phyloP scores from a whole-genome alignment of 2,329 filamentous ascomycete species.

The Neonectria neomacrospora region DNA sequence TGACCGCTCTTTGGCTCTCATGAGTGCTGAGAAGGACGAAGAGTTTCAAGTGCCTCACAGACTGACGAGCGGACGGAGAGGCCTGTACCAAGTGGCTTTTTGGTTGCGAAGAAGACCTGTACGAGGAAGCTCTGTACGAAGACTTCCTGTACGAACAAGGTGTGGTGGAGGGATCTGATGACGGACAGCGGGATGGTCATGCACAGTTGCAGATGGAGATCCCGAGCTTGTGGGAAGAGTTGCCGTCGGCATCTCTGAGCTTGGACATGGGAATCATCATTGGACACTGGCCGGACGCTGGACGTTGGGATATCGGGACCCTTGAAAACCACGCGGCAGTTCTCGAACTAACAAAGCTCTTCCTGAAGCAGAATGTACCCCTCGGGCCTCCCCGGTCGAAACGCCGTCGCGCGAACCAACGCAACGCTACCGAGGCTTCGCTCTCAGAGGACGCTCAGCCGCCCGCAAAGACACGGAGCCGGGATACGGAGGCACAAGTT shows the following conservation, averaged over 20 bases:
- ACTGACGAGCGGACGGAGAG: not conserved
- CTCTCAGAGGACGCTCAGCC: not conserved
- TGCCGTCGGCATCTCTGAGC: constrained; percentile 15
- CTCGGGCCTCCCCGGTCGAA: constrained; percentile 14
- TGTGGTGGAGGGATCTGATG: not conserved
- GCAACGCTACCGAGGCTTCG: not conserved
- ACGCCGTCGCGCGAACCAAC: constrained; percentile 31
- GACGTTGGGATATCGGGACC: not conserved
- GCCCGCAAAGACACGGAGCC: not conserved
- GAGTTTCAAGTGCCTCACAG: not conserved
- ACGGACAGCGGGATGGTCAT: not conserved
- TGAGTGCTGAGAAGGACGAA: not conserved
- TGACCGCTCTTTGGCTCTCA: constrained; percentile 15
- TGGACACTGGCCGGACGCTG: not conserved
- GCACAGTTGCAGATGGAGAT: not conserved
- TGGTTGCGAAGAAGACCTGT: not conserved
- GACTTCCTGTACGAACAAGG: not conserved
- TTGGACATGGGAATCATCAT: not conserved
- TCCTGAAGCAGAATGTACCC: constrained; percentile 17
- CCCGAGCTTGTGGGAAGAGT: constrained; percentile 15
- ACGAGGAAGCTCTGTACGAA: not conserved
- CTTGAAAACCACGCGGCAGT: constrained; percentile 7
- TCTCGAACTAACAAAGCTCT: constrained; percentile 29
- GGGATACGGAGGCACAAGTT: not conserved
- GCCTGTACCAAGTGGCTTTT: not conserved